A percentile compares a stretch with the other conserved stretches of the same genome.
Evolutionary conservation across 176 grass and related monocot genomes (phyloP).

Genomic region (Zea luxurians): DNA sequence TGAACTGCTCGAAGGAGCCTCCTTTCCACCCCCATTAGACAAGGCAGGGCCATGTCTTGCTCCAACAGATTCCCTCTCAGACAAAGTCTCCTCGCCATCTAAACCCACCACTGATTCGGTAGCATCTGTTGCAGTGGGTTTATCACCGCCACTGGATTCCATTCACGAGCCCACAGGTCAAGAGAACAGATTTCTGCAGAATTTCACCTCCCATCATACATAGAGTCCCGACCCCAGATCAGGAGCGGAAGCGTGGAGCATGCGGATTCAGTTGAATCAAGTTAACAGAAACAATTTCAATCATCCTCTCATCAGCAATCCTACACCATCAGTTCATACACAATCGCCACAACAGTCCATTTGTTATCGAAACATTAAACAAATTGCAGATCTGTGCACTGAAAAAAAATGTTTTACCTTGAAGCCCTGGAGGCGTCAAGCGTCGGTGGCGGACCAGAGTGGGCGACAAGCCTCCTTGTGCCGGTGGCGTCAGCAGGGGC

Average conservation of each 20-base stretch:
- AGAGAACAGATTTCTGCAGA: slow-evolving; percentile 39
- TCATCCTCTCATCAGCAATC: slow-evolving; percentile 1
- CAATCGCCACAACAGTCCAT: neutral
- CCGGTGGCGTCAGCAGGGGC: too few species aligned
- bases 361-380: neutral
- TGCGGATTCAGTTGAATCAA: neutral
- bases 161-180: slow-evolving; percentile 55
- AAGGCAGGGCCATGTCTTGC: slow-evolving; percentile 28
- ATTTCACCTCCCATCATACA: slow-evolving; percentile 70
- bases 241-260: slow-evolving; percentile 9
- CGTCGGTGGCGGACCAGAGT: neutral
- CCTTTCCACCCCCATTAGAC: slow-evolving; percentile 51
- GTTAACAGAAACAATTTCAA: neutral
- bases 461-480: neutral
- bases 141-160: slow-evolving; percentile 59
- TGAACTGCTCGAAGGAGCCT: slow-evolving; percentile 43
- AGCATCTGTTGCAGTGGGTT: slow-evolving; percentile 43
- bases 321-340: neutral
- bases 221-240: slow-evolving; percentile 49
- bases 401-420: neutral
- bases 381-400: neutral
- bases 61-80: slow-evolving; percentile 51
- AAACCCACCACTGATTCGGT: slow-evolving; percentile 51
- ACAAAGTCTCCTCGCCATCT: slow-evolving; percentile 63
- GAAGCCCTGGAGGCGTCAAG: neutral